Base-by-base conservation (phyloP, 352 stramenopile genomes). In the Globisporangium mamillatum region DNA sequence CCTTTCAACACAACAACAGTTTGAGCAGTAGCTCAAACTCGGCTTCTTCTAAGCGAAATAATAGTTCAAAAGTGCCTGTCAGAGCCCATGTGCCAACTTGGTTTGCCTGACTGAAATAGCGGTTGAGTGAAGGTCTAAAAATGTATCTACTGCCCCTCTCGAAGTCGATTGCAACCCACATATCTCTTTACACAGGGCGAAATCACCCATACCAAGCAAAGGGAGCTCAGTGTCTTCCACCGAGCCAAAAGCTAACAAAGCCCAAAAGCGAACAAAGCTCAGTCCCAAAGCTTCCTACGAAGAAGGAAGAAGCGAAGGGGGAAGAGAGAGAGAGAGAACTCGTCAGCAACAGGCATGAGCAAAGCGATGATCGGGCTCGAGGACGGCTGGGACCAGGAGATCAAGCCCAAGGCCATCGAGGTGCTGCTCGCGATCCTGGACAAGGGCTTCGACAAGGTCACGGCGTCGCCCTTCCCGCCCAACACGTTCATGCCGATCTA, bases 401-500 rank as follows among this genome's bases (percentile, higher is more conserved):
- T 96, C 72, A 96, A 96, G 68, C 85, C 85, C 65, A 96, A 94
- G 72, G 89, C 84, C 52, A 94, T 96, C 71, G 87, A 96, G 66
- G 86, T 96, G 77, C 77, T 96, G 59, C 78, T 95, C 57, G 81
- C 90, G 53, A 93, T 95, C 66, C 75, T 96, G 24, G 85, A 96
- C 75, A 86, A 90, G 71, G 89, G 89, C 58, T 90, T 96, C 48
- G 89, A 96, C 67, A 89, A 94, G 60, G 80, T 94, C 29, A 79
- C 81, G 72, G 78, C 82, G 12, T 94, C 83, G 69, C 86, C 87
- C 34, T 96, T 96, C 76, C 89, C 89, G 36, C 82, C 89, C 56
- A 88, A 88, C 69, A 75, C 82, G 60, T 96, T 94, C 76, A 96
- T 96, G 89, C 87, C 86, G 38, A 95, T 96, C 75, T 96, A 96